Evolutionary conservation across 1,284 basidiomycete species (phyloP), one percentile per base, ranked within the genome.

Genomic region (Rhodotorula sp.): DNA sequence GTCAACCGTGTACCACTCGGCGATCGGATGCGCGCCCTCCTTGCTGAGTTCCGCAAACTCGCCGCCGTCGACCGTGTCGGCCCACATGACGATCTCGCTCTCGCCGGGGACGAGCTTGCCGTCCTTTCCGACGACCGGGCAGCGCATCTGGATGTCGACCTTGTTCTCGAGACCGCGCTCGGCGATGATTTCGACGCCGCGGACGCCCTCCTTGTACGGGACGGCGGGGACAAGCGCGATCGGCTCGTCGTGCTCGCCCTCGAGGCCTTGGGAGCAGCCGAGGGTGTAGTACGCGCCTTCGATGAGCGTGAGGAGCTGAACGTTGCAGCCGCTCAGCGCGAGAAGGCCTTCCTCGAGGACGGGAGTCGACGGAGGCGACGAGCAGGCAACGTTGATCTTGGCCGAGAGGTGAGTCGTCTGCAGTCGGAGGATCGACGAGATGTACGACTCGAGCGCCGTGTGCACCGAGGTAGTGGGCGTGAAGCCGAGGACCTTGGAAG

Each of bases 331-430:
- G 50, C 59, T 67, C 50, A 77, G 62, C 30, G 71, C 71, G 53
- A 76, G 66, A 22, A 77, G 63, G 24, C 73, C 76, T 53, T 76
- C 75, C 55, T 77, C 75, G 62, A 77, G 73, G n/a, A 74, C 74
- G 1, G 71, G 64, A 22, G 69, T 65, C 50, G 71, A 73, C 7
- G 75, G 76, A 22, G 76, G 74, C n/a, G 75, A 73, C 1, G 76
- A 72, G 54, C 76, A 77, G 22, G 76, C 75, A 50, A 73, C 71
- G 64, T 68, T 72, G 67, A 75, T 72, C 20, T 62, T 50, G 11
- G 66, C 56, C 34, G 68, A 65, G 54, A 77, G 71, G 51, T 73
- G 61, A 16, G 59, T 51, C n/a, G 67, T 53, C 26, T 77, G 76
- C 18, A 72, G 64, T 1, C 66, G 67, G 16, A 77, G 70, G 46